Evolutionary conservation across 192 early-diverging fungal species (phyloP).

Genomic region (Coemansia sp.): DNA sequence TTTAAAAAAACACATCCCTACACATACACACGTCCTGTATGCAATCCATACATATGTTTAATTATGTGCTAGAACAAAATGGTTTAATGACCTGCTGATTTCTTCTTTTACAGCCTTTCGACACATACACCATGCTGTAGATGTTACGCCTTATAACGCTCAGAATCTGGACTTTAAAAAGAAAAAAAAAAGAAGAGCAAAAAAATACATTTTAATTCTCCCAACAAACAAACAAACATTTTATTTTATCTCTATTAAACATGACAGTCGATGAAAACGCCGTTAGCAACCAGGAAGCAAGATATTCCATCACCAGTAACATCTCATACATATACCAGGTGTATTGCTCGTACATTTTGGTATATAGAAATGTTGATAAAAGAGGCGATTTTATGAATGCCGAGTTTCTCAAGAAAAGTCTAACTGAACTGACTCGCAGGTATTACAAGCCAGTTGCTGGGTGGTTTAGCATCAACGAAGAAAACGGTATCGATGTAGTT

Average conservation of each 20-base stretch:
- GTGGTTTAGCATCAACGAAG: constrained; percentile 28
- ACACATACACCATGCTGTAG: not conserved
- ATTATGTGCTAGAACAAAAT: not conserved
- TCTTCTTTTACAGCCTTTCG: not conserved
- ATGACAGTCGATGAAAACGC: constrained; percentile 1
- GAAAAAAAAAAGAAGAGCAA: not conserved
- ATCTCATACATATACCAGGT: constrained; percentile 51
- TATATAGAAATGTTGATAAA: constrained; percentile 25
- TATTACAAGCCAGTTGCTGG: constrained; percentile 43
- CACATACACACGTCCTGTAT: not conserved
- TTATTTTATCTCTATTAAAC: not conserved
- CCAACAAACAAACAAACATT: not conserved
- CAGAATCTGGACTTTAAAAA: not conserved
- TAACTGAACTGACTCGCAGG: constrained; percentile 31
- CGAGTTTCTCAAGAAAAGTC: constrained; percentile 16
- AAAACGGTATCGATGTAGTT: constrained; percentile 34
- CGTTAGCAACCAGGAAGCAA: constrained; percentile 10
- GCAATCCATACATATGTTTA: not conserved
- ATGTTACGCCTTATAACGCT: not conserved
- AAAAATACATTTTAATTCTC: not conserved
- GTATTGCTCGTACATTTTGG: constrained; percentile 49
- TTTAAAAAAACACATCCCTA: not conserved
- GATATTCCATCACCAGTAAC: constrained; percentile 39
- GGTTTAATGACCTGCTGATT: not conserved
- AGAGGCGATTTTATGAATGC: constrained; percentile 20